Evolutionary conservation across 352 stramenopile genomes (phyloP), one percentile per base, ranked within the genome.

Genomic region (Pythium aristosporum): DNA sequence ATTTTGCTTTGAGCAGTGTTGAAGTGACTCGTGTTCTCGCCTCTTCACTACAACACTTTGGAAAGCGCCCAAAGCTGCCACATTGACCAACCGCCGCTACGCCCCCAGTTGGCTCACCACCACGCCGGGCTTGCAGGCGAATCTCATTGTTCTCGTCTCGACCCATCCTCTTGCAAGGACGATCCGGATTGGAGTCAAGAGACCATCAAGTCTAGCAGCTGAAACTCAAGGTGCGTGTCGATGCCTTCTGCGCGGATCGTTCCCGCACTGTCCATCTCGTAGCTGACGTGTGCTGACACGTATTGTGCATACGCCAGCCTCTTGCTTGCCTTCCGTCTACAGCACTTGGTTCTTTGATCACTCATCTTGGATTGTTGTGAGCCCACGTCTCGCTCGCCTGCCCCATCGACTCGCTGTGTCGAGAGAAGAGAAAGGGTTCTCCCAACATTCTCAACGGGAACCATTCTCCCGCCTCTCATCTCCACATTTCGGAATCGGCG

Each of bases 1-100:
- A 11, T 18, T 21, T 15, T 7, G 9, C 36, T 10, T 21, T 43
- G 46, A 1, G 13, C n/a, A 32, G 43, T 53, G 62, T 68, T 68
- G 62, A 68, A 68, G 62, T 68, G 61, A 46, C 52, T 15, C 0
- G 8, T 5, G 41, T 10, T 13, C 46, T 23, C 37, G 43, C 23
- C 52, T 30, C 36, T 47, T 43, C 54, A 30, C 5, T 9, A 54
- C 46, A 63, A 57, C 62, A 68, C 46, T 68, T 58, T 20, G 28
- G 62, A 63, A 68, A 63, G 37, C 56, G 39, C 25, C 46, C 18
- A 47, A 47, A 63, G 62, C 54, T 68, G 62, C 48, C 34, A 62
- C 46, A 37, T 37, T 53, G 20, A 28, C 18, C 21, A 4, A 10
- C 4, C 18, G 28, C 30, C 15, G 42, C 47, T 28, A 42, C 25